Percentiles rank a stretch among this genome's conserved stretches.
These are phyloP conservation scores for Pulchroboletus neoregius DNA, from an alignment of 1,284 basidiomycete genomes.

Conservation along the genomic window DNA sequence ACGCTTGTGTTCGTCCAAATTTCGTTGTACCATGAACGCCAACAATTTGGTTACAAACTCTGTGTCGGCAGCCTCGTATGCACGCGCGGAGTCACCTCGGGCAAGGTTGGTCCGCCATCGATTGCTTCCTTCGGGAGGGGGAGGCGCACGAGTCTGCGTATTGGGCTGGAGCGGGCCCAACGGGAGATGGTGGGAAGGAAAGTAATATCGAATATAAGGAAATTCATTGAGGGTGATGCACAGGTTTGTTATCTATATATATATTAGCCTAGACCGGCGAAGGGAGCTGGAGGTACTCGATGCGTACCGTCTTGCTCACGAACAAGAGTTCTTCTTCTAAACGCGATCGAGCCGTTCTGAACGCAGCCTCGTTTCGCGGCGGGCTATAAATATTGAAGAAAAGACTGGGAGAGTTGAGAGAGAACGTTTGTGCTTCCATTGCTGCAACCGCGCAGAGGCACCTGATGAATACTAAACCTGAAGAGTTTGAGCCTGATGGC, in stretches of 20 bases:
- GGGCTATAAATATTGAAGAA: constrained; percentile 89
- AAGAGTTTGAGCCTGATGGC: not conserved
- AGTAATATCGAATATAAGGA: constrained; percentile 92
- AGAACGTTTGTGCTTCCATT: constrained; percentile 81
- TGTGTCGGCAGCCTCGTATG: constrained; percentile 61
- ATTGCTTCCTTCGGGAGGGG: constrained; percentile 56
- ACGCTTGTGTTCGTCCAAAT: constrained; percentile 83
- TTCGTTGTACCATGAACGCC: constrained; percentile 77
- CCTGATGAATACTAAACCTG: constrained; percentile 13
- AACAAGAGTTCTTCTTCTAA: constrained; percentile 84
- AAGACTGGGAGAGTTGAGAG: constrained; percentile 65
- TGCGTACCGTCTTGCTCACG: constrained; percentile 58
- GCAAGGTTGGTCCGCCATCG: constrained; percentile 75
- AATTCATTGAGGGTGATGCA: constrained; percentile 93
- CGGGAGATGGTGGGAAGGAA: constrained; percentile 79
- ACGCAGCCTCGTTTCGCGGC: constrained; percentile 62
- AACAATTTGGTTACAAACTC: constrained; percentile 75
- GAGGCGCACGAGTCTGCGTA: constrained; percentile 53
- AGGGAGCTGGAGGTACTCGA: not conserved
- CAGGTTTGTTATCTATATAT: constrained; percentile 75
- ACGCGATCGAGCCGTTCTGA: constrained; percentile 57
- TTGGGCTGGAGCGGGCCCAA: constrained; percentile 81
- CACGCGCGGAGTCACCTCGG: constrained; percentile 59
- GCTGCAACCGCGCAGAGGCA: constrained; percentile 43
- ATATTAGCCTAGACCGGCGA: constrained; percentile 6